These are phyloP conservation scores for Hypomontagnella monticulosa DNA, from an alignment of 495 filamentous ascomycete genomes.

Conservation along the genomic window DNA sequence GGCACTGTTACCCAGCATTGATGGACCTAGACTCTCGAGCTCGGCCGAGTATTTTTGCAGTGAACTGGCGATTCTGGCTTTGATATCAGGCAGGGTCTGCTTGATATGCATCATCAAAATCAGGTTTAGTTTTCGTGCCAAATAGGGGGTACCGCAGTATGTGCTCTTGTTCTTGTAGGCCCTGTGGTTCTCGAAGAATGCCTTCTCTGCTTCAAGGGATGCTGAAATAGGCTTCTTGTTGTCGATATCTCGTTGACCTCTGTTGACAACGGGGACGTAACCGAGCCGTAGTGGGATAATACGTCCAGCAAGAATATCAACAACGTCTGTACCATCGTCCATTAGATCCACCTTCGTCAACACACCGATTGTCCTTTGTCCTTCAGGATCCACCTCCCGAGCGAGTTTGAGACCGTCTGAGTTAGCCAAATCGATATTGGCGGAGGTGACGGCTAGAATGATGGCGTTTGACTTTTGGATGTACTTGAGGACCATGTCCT, in stretches of 20 bases:
- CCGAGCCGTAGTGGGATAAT: slow-evolving; percentile 96
- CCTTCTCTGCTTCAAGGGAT: slow-evolving; percentile 93
- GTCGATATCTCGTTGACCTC: slow-evolving; percentile 98
- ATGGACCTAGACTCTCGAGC: slow-evolving; percentile 85
- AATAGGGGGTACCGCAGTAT: slow-evolving; percentile 97
- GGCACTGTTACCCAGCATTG: slow-evolving; percentile 92
- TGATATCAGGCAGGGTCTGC: slow-evolving; percentile 98
- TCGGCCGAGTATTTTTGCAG: slow-evolving; percentile 92
- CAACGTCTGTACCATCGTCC: slow-evolving; percentile 99
- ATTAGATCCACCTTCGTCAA: slow-evolving; percentile 99
- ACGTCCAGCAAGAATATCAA: slow-evolving; percentile 97
- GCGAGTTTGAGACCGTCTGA: slow-evolving; percentile 97
- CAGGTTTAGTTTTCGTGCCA: slow-evolving; percentile 95
- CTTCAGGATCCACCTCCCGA: slow-evolving; percentile 96
- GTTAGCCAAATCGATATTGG: slow-evolving; percentile 98
- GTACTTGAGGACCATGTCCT: slow-evolving; percentile 98
- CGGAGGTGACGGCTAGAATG: slow-evolving; percentile 93
- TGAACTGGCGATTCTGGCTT: slow-evolving; percentile 89
- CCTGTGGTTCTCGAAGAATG: slow-evolving; percentile 98
- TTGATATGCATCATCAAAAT: slow-evolving; percentile 99
- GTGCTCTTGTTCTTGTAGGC: slow-evolving; percentile 98
- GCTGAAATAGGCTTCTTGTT: slow-evolving; percentile 93
- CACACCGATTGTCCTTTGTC: slow-evolving; percentile 97
- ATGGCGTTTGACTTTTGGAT: slow-evolving; percentile 99
- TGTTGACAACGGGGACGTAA: slow-evolving; percentile 98